These are phyloP conservation scores for Endoconidiophora polonica DNA, from an alignment of 2,329 filamentous ascomycete genomes.

Conservation along the genomic window DNA sequence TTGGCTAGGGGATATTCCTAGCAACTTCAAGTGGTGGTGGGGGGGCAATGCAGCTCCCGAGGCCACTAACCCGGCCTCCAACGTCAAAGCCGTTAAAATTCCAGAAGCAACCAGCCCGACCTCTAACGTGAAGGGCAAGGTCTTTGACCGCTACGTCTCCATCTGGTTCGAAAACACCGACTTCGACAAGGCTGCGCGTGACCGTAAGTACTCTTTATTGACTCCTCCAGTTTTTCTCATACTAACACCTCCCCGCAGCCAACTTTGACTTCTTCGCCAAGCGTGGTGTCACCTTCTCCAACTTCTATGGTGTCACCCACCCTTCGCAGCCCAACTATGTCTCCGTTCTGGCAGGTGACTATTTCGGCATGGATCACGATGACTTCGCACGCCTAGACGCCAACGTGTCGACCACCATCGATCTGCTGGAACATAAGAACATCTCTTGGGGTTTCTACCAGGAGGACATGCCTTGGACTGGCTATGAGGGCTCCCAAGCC, in stretches of 20 bases:
- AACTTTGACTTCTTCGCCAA: slow-evolving; percentile 18
- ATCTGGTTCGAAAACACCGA: slow-evolving; percentile 69
- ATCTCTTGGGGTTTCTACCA: slow-evolving; percentile 60
- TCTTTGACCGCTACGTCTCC: slow-evolving; percentile 53
- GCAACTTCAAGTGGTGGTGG: slow-evolving; percentile 29
- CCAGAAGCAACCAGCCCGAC: slow-evolving; percentile 43
- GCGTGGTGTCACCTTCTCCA: slow-evolving; percentile 20
- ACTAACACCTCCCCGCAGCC: slow-evolving; percentile 13
- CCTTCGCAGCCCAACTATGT: slow-evolving; percentile 65
- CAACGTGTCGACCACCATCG: slow-evolving; percentile 51
- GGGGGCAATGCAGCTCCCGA: slow-evolving; percentile 14
- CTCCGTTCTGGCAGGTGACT: slow-evolving; percentile 50
- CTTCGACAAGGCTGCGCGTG: slow-evolving; percentile 45
- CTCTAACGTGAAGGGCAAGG: slow-evolving; percentile 50
- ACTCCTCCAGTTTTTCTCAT: not conserved
- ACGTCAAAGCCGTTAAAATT: slow-evolving; percentile 39
- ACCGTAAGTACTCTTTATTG: slow-evolving; percentile 31
- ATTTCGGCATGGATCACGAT: slow-evolving; percentile 58
- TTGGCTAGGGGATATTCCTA: slow-evolving; percentile 1
- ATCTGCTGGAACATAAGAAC: slow-evolving; percentile 46
- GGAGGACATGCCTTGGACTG: slow-evolving; percentile 60
- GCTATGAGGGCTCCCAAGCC: slow-evolving; percentile 48
- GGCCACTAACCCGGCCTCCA: slow-evolving; percentile 41
- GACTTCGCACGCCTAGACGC: slow-evolving; percentile 38
- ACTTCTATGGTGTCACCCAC: slow-evolving; percentile 46